Percentiles rank a stretch among this genome's conserved stretches.
phyloP scores from a whole-genome alignment of 2,329 filamentous ascomycete species.

The Aspergillus unguis region DNA sequence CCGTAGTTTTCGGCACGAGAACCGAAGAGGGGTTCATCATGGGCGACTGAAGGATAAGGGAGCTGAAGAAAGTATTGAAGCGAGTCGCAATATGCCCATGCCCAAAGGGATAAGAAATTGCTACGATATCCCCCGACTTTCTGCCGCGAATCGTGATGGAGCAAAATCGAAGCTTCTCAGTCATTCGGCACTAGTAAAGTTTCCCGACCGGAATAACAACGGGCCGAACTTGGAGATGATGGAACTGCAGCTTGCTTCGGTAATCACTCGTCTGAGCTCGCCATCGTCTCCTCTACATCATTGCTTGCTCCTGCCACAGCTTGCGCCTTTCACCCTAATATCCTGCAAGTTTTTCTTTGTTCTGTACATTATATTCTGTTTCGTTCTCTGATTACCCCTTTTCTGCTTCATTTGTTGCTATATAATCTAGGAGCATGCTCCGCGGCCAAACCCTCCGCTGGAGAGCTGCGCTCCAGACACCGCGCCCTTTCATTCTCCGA shows the following conservation, averaged over 20 bases:
- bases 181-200: conserved; percentile 31
- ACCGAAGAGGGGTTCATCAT: conserved; percentile 41
- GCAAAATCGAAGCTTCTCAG: conserved; percentile 31
- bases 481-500: conserved; percentile 38
- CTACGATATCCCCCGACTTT: background rate
- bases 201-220: conserved; percentile 32
- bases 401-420: conserved; percentile 7
- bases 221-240: conserved; percentile 28
- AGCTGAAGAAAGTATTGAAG: conserved; percentile 1
- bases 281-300: conserved; percentile 18
- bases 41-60: conserved; percentile 14
- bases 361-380: conserved; percentile 13
- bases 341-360: background rate
- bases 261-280: conserved; percentile 23
- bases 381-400: background rate
- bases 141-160: conserved; percentile 20
- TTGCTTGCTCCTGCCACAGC: conserved; percentile 8
- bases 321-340: background rate
- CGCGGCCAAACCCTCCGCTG: conserved; percentile 64
- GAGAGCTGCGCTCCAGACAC: conserved; percentile 58
- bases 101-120: conserved; percentile 1
- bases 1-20: conserved; percentile 42
- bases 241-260: conserved; percentile 30
- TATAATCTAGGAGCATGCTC: conserved; percentile 52
- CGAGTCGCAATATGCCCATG: conserved; percentile 11